Evolutionary conservation across 2,329 filamentous ascomycete genomes (phyloP).

Genomic region (Fusarium tuaranense): DNA sequence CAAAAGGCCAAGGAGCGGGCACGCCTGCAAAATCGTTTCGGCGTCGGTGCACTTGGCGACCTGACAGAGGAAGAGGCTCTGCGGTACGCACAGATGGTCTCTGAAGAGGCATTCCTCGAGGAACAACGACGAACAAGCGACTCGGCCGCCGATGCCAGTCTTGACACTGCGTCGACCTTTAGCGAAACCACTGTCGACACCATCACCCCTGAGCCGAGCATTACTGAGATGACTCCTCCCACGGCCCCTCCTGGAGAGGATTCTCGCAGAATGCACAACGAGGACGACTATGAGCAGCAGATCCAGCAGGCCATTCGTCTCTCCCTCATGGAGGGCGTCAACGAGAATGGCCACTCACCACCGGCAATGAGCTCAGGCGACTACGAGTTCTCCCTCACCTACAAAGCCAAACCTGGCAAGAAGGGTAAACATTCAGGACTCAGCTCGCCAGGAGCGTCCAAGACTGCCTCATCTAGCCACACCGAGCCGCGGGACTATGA

Average conservation of each 20-base stretch:
- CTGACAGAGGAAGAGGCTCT: conserved; percentile 75
- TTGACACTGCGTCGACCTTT: conserved; percentile 57
- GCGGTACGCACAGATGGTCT: conserved; percentile 74
- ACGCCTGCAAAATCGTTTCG: conserved; percentile 83
- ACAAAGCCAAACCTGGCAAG: conserved; percentile 56
- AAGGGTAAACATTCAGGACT: conserved; percentile 53
- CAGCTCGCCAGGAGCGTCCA: conserved; percentile 52
- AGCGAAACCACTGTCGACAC: conserved; percentile 58
- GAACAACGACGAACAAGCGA: conserved; percentile 67
- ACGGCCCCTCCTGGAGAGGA: conserved; percentile 24
- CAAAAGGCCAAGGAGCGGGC: conserved; percentile 75
- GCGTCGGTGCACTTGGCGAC: conserved; percentile 76
- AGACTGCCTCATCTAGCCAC: conserved; percentile 37
- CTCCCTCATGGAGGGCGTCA: conserved; percentile 68
- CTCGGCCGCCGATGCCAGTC: conserved; percentile 61
- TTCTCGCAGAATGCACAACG: conserved; percentile 31
- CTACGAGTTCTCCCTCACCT: conserved; percentile 64
- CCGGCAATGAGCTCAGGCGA: conserved; percentile 59
- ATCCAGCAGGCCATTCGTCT: conserved; percentile 73
- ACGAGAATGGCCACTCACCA: conserved; percentile 60
- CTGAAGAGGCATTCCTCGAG: conserved; percentile 70
- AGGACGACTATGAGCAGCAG: conserved; percentile 70
- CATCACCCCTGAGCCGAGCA: conserved; percentile 67
- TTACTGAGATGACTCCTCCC: conserved; percentile 54
- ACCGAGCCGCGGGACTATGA: conserved; percentile 61